Percentiles rank a stretch among this genome's conserved stretches.
These are phyloP conservation scores for Aspergillus neoniger DNA, from an alignment of 2,329 filamentous ascomycete species.

Conservation along the genomic window DNA sequence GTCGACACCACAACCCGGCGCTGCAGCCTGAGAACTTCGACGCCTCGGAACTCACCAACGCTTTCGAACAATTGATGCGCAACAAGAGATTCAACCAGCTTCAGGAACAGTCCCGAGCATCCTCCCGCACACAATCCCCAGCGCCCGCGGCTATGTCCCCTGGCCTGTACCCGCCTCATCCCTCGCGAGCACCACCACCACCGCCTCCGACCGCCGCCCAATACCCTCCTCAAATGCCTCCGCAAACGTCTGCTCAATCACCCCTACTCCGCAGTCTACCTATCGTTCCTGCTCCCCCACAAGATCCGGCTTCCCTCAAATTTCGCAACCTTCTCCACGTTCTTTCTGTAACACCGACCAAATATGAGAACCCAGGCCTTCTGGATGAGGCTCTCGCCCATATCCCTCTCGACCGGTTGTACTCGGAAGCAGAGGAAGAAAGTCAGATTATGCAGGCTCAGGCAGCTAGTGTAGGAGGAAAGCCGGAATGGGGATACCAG, in stretches of 20 bases:
- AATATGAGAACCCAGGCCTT: constrained; percentile 94
- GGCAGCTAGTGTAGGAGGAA: constrained; percentile 81
- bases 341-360: constrained; percentile 82
- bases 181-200: constrained; percentile 40
- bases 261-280: constrained; percentile 59
- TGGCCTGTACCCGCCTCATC: constrained; percentile 28
- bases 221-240: constrained; percentile 23
- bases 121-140: constrained; percentile 61
- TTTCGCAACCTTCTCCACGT: constrained; percentile 82
- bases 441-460: constrained; percentile 82
- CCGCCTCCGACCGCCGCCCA: constrained; percentile 34
- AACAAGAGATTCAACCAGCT: constrained; percentile 86
- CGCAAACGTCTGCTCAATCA: constrained; percentile 35
- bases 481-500: constrained; percentile 93
- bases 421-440: constrained; percentile 92
- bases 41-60: constrained; percentile 75
- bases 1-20: constrained; percentile 36
- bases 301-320: constrained; percentile 69
- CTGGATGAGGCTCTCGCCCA: constrained; percentile 86
- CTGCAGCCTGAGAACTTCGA: constrained; percentile 56
- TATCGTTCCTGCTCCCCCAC: constrained; percentile 73
- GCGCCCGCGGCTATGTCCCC: constrained; percentile 34
- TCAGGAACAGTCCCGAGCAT: constrained; percentile 61
- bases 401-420: constrained; percentile 87
- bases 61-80: constrained; percentile 84